Evolutionary conservation across 2,329 filamentous ascomycete genomes (phyloP), one percentile per base, ranked within the genome.

Genomic region (Cryphonectria radicalis): DNA sequence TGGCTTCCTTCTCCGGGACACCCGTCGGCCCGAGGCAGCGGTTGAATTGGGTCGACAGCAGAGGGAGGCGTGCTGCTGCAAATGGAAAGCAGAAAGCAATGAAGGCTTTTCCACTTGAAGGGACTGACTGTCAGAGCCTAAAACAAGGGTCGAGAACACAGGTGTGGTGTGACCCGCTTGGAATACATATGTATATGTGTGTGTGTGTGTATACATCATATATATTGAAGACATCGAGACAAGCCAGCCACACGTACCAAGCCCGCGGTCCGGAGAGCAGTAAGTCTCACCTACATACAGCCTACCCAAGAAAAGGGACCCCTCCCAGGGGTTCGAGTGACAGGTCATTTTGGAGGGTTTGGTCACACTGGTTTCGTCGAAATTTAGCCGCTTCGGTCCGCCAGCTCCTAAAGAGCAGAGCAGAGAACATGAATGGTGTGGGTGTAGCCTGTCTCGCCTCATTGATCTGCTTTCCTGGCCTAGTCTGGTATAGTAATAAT

Each of bases 331-430:
- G 3, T 5, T 6, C 53, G 25, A 17, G 25, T 59, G 55, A 62
- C 37, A 62, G 59, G 32, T 37, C 59, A 62, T 62, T 11, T 62
- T 62, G 1, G 32, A 28, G 5, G 28, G 55, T 17, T 11, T n/a
- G 32, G 59, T 62, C 19, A n/a, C 59, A 62, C 59, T 40, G 59
- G 22, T 62, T 35, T 62, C 59, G 19, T 62, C 59, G 35, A 62
- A 35, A n/a, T 62, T 62, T 62, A 62, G 59, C 59, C 59, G 59
- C 32, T 19, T 62, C 59, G 59, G 59, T 62, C 59, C 59, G 59
- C n/a, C 59, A 40, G 59, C 59, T 62, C 59, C 59, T 40, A 5
- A 19, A 40, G 25, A 17, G 53, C n/a, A 25, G 25, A 8, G 46
- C 46, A 50, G 46, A 10, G 17, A 22, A 0, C 13, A 22, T 19